Conservation (phyloP, 345 rosid species). For the Aurinia saxatilis region DNA sequence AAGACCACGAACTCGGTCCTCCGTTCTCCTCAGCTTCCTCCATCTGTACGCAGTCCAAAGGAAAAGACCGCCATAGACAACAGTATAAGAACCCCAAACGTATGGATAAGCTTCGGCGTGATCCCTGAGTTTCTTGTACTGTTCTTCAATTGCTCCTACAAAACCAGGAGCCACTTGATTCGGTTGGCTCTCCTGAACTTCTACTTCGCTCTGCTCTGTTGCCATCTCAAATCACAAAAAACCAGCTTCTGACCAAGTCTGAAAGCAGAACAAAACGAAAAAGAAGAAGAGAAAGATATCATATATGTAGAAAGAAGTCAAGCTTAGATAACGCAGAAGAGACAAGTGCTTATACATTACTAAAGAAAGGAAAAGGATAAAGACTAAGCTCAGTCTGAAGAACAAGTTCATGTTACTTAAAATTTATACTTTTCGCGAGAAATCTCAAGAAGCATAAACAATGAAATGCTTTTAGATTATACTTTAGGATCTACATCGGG, state of each 20-base stretch:
- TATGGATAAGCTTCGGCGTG: constrained; percentile 78
- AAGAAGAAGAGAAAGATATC: background rate
- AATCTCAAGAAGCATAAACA: background rate
- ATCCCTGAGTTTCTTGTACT: constrained; percentile 57
- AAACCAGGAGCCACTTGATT: constrained; percentile 32
- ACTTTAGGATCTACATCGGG: background rate
- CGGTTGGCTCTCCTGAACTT: constrained; percentile 21
- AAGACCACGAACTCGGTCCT: constrained; percentile 77
- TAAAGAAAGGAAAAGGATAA: background rate
- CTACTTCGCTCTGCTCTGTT: constrained; percentile 30
- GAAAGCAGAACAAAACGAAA: background rate
- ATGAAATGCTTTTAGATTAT: background rate
- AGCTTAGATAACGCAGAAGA: background rate
- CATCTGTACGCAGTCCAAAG: constrained; percentile 71
- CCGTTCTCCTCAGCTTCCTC: constrained; percentile 82
- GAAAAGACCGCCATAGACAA: constrained; percentile 77
- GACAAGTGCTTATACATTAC: background rate
- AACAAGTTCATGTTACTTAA: background rate
- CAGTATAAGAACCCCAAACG: constrained; percentile 84
- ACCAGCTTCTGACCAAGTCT: background rate
- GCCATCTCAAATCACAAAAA: constrained; percentile 26
- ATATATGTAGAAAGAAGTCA: background rate
- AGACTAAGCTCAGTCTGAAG: background rate
- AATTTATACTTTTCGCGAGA: background rate
- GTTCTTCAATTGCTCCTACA: constrained; percentile 36